Evolutionary conservation across 805 yeast genomes (phyloP).

Genomic region (Schwanniomyces pseudopolymorphus): DNA sequence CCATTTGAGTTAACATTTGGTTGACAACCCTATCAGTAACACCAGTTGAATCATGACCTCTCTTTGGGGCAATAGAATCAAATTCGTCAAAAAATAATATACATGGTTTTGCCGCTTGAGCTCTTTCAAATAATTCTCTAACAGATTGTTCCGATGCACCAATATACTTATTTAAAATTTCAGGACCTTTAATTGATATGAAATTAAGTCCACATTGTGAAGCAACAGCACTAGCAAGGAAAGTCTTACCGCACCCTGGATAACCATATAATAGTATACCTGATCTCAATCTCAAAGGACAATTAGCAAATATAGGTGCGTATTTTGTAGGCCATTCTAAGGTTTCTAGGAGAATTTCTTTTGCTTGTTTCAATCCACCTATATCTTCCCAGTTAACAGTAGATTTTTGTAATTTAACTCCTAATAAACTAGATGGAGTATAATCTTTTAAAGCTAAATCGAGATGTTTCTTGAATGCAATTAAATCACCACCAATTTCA

Average conservation of each 20-base stretch:
- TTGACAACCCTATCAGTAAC: conserved; percentile 97
- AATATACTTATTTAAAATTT: conserved; percentile 88
- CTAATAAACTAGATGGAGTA: conserved; percentile 79
- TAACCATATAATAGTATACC: conserved; percentile 91
- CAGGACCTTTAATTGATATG: conserved; percentile 94
- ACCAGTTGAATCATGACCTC: conserved; percentile 98
- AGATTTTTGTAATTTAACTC: conserved; percentile 81
- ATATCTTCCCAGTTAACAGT: conserved; percentile 79
- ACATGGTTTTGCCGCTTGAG: conserved; percentile 93
- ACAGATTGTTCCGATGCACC: conserved; percentile 97
- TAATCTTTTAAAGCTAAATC: conserved; percentile 62
- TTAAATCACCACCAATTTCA: conserved; percentile 10
- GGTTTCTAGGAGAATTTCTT: conserved; percentile 75
- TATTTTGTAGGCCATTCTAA: conserved; percentile 97
- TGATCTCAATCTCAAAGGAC: conserved; percentile 84
- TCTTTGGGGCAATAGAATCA: conserved; percentile 95
- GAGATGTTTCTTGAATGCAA: conserved; percentile 39
- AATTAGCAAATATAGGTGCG: conserved; percentile 88
- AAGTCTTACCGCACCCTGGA: conserved; percentile 97
- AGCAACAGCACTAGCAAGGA: conserved; percentile 90
- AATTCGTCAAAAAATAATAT: conserved; percentile 92
- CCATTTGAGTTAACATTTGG: conserved; percentile 97
- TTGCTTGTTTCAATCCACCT: conserved; percentile 83
- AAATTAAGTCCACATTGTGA: conserved; percentile 92
- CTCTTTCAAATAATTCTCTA: conserved; percentile 88